Base-by-base conservation (phyloP, 1,139 yeast genomes). In the Nakaseomyces glabratus region DNA sequence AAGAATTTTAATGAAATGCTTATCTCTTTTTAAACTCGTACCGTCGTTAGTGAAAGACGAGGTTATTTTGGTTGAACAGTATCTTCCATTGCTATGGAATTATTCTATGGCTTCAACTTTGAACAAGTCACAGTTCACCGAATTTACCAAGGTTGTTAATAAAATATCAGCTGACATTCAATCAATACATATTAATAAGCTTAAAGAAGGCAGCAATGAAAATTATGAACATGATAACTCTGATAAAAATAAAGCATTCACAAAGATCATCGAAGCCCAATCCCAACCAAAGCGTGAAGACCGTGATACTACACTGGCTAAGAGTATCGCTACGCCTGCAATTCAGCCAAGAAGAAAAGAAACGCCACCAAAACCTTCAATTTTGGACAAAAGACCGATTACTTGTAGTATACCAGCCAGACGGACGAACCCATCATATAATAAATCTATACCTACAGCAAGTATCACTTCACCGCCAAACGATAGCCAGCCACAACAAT, bases 1-100 rank as follows among this genome's bases (percentile, higher is more conserved):
- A 22, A 65, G 77, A 38, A 76, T 84, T 20, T 70, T 82, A 25
- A 58, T 65, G 46, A 67, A 71, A 18, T 68, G 80, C 1, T 57
- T 81, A 34, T 57, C 56, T 4, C 72, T 82, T 13, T 79, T 76
- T 50, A 60, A 60, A 17, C 59, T 63, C 14, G 51, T 74, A 12
- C 59, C 66, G 14, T 48, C 48, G n/a, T 48, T 65, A 13, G 59
- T 70, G 9, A 67, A 61, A 23, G 58, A 62, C 20, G 62, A 60
- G 11, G 39, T 33, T 7, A 35, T 48, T 4, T 47, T 70, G 13
- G 73, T 71, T 4, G 62, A 63, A 7, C 61, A 64, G 23, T 55
- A 71, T 5, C 47, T 73, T n/a, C 78, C 79, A 1, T 65, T 66
- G 30, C 46, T 73, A 16, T 63, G 73, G 62, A 55, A 57, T 10